phyloP scores from a whole-genome alignment of 2,329 filamentous ascomycete genomes.

The Claviceps sorghi region DNA sequence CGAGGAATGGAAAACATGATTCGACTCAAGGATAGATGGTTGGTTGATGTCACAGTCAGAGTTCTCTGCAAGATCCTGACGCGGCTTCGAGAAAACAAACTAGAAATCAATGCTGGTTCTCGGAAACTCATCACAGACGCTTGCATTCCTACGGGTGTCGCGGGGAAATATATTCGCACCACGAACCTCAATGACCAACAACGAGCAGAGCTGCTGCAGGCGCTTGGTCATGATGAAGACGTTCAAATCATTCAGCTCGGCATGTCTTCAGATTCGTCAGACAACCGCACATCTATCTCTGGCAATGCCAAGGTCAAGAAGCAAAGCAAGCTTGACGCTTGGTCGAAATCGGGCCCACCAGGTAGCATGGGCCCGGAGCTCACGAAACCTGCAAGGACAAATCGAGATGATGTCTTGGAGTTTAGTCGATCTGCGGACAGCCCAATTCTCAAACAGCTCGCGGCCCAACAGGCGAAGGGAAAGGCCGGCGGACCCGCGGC shows the following conservation, averaged over 20 bases:
- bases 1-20: conserved; percentile 77
- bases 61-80: conserved; percentile 73
- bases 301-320: conserved; percentile 30
- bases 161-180: conserved; percentile 44
- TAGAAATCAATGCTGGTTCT: conserved; percentile 51
- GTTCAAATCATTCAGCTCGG: conserved; percentile 32
- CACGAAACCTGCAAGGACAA: conserved; percentile 17
- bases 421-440: conserved; percentile 33
- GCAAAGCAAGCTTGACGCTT: conserved; percentile 46
- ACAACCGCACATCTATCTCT: conserved; percentile 10
- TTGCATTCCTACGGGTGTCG: conserved; percentile 40
- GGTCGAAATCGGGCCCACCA: conserved; percentile 37
- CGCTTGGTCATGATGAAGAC: conserved; percentile 43
- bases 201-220: conserved; percentile 64
- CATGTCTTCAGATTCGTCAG: conserved; percentile 12
- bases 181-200: conserved; percentile 74
- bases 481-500: conserved; percentile 17
- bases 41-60: conserved; percentile 68
- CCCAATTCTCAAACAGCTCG: conserved; percentile 32
- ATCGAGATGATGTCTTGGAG: conserved; percentile 32
- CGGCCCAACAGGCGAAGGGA: conserved; percentile 20
- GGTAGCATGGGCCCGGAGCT: conserved; percentile 12
- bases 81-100: conserved; percentile 61
- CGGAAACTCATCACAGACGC: conserved; percentile 50
- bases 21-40: conserved; percentile 72